These are phyloP conservation scores for Microcos paniculata DNA, from an alignment of 345 rosid species.

Conservation along the genomic window DNA sequence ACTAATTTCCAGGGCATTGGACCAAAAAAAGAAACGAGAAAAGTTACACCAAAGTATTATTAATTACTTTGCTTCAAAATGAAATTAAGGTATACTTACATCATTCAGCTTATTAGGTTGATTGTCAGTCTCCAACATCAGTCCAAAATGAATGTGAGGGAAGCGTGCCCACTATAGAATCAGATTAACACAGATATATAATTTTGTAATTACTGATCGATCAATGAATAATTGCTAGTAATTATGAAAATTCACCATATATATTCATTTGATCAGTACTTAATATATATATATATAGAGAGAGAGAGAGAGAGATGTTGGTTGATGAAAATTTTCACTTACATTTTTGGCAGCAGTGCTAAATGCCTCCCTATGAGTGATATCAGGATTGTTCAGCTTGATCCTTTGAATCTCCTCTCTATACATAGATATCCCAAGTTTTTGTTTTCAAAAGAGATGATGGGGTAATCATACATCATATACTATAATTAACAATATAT, in stretches of 20 bases:
- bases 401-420: constrained; percentile 75
- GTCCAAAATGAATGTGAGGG: constrained; percentile 25
- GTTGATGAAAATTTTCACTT: constrained; percentile 13
- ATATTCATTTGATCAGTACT: too few species aligned
- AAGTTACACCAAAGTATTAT: too few species aligned
- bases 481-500: too few species aligned
- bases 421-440: not conserved
- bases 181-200: not conserved
- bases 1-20: not conserved
- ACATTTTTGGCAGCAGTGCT: constrained; percentile 74
- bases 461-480: not conserved
- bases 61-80: not conserved
- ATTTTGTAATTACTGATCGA: not conserved
- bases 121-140: constrained; percentile 18
- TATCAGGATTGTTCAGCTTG: constrained; percentile 61
- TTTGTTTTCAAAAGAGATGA: not conserved
- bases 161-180: constrained; percentile 25
- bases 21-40: too few species aligned
- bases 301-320: too few species aligned
- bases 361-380: constrained; percentile 65
- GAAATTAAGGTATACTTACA: constrained; percentile 14
- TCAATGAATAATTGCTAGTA: not conserved
- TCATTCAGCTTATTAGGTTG: constrained; percentile 18
- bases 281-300: too few species aligned
- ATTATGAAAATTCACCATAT: too few species aligned